phyloP scores from a whole-genome alignment of 345 rosid species.

The Triadica sebifera region DNA sequence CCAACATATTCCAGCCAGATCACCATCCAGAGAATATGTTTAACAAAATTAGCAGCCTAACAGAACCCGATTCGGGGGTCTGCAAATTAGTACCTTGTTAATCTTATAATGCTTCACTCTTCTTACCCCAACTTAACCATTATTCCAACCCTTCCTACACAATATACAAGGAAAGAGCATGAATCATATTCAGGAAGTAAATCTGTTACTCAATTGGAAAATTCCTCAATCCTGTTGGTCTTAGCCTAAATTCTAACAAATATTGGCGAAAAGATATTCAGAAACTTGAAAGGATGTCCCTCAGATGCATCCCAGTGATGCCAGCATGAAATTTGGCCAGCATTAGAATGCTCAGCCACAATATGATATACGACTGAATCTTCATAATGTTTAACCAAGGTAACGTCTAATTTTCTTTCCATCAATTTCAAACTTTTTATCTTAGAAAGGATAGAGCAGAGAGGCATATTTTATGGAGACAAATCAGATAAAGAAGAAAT shows the following conservation, averaged over 20 bases:
- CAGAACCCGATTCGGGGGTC: not conserved
- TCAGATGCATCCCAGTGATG: too few relatives aligned
- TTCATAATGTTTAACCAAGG: too few relatives aligned
- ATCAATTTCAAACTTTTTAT: not conserved
- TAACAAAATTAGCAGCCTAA: not conserved
- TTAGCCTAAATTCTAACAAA: not conserved
- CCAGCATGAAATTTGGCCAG: too few relatives aligned
- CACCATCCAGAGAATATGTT: too few relatives aligned
- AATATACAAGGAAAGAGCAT: not conserved
- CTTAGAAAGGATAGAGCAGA: not conserved
- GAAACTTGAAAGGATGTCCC: too few relatives aligned
- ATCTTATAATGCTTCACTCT: not conserved
- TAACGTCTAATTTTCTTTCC: not conserved
- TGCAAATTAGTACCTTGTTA: not conserved
- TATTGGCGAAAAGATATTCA: not conserved
- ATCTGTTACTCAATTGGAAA: not conserved
- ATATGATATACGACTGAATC: too few relatives aligned
- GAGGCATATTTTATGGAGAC: not conserved
- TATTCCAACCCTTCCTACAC: not conserved
- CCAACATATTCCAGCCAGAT: not conserved
- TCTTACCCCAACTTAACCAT: not conserved
- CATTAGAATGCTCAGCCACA: too few relatives aligned
- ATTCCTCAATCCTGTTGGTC: not conserved
- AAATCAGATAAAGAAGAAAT: not conserved
- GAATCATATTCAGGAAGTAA: not conserved